A percentile compares a stretch with the other conserved stretches of the same genome.
Evolutionary conservation across 345 rosid species (phyloP).

Genomic region (Syzygium jambos): DNA sequence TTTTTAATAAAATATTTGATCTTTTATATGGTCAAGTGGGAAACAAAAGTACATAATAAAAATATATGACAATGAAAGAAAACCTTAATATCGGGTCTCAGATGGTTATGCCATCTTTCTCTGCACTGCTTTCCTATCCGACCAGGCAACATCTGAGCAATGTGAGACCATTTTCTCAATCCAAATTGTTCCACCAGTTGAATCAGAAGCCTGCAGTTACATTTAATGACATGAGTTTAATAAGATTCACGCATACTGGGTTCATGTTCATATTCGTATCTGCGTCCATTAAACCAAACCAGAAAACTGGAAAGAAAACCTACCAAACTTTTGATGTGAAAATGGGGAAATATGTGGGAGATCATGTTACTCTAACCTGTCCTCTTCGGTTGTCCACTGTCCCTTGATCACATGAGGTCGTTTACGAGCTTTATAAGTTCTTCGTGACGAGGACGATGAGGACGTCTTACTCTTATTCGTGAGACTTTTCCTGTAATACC

Average conservation of each 20-base stretch:
- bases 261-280: background rate
- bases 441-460: conserved; percentile 11
- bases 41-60: background rate
- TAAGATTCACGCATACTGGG: background rate
- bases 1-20: background rate
- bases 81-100: conserved; percentile 88
- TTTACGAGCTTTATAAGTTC: conserved; percentile 37
- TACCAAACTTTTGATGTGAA: background rate
- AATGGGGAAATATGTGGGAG: background rate
- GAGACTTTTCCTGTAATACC: conserved; percentile 12
- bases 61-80: background rate
- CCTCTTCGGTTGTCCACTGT: conserved; percentile 90
- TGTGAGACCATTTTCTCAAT: conserved; percentile 72
- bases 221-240: background rate
- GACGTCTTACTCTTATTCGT: conserved; percentile 19
- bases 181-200: conserved; percentile 61
- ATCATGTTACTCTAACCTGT: conserved; percentile 29
- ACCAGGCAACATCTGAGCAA: conserved; percentile 75
- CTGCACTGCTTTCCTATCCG: conserved; percentile 94
- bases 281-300: background rate
- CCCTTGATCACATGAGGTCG: conserved; percentile 68
- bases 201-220: conserved; percentile 36
- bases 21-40: background rate
- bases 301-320: background rate
- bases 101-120: conserved; percentile 98